phyloP scores from a whole-genome alignment of 306 rosid genomes.

The Acacia acuminata region DNA sequence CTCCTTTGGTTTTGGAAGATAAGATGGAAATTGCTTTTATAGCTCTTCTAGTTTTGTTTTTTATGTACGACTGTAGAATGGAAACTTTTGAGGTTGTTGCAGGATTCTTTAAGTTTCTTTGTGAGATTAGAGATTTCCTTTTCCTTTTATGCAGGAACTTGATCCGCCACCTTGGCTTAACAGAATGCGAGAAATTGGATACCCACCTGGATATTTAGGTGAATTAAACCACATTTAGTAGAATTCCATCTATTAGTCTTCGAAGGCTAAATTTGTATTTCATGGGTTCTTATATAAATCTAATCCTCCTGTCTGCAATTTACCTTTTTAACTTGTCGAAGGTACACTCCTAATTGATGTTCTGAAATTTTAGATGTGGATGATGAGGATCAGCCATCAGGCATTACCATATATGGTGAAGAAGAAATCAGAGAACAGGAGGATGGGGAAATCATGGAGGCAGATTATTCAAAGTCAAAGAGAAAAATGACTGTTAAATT shows the following conservation, averaged over 20 bases:
- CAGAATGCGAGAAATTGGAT: constrained; percentile 98
- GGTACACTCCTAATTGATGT: constrained; percentile 4
- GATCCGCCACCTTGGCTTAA: constrained; percentile 99
- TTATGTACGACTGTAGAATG: constrained; percentile 10
- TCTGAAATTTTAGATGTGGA: constrained; percentile 60
- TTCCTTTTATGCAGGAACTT: constrained; percentile 63
- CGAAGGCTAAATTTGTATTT: not conserved
- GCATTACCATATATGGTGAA: constrained; percentile 75
- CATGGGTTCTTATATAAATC: not conserved
- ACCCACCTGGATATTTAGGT: constrained; percentile 99
- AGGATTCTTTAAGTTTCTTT: not conserved
- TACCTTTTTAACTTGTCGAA: not conserved
- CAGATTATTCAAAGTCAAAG: constrained; percentile 41
- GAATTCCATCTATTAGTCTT: constrained; percentile 15
- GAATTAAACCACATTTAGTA: constrained; percentile 32
- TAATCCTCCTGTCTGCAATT: not conserved
- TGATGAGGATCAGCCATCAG: constrained; percentile 88
- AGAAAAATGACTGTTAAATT: constrained; percentile 69
- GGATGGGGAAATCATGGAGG: constrained; percentile 87
- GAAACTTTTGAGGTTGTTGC: not conserved
- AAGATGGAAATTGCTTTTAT: not conserved
- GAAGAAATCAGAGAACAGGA: constrained; percentile 69
- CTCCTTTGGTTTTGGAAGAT: not conserved
- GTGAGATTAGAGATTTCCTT: not conserved
- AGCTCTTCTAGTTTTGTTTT: not conserved